phyloP scores from a whole-genome alignment of 1,284 basidiomycete species.

The Termitomyces sp. region DNA sequence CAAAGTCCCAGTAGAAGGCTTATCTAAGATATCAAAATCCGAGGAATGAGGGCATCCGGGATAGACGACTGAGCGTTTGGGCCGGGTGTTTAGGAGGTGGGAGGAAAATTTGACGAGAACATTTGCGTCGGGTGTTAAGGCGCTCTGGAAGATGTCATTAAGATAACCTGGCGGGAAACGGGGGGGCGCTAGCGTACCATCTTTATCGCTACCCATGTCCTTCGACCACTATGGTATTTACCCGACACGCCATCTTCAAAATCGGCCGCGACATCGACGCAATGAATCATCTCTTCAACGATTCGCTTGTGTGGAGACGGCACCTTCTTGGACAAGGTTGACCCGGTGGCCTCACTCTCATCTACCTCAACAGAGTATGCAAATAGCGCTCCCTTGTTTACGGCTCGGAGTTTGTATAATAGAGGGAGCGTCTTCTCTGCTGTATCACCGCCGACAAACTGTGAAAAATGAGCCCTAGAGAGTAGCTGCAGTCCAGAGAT shows the following conservation, averaged over 20 bases:
- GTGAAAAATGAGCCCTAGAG: slow-evolving; percentile 7
- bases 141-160: slow-evolving; percentile 37
- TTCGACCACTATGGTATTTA: slow-evolving; percentile 35
- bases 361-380: slow-evolving; percentile 86
- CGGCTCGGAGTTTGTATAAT: slow-evolving; percentile 55
- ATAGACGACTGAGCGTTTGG: slow-evolving; percentile 43
- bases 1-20: slow-evolving; percentile 25
- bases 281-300: slow-evolving; percentile 66
- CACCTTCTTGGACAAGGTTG: slow-evolving; percentile 13
- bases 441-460: slow-evolving; percentile 89
- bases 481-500: slow-evolving; percentile 3
- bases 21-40: slow-evolving; percentile 46
- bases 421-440: slow-evolving; percentile 65
- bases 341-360: slow-evolving; percentile 43
- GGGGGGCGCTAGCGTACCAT: slow-evolving; percentile 41
- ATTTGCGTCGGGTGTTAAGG: slow-evolving; percentile 53
- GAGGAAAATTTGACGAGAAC: slow-evolving; percentile 52
- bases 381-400: slow-evolving; percentile 77
- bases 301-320: slow-evolving; percentile 50
- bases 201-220: slow-evolving; percentile 82
- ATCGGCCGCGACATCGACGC: slow-evolving; percentile 72
- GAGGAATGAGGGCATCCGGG: slow-evolving; percentile 53
- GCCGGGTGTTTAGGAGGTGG: slow-evolving; percentile 40
- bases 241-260: slow-evolving; percentile 56
- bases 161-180: not conserved